These are phyloP conservation scores for Delonix regia DNA, from an alignment of 306 rosid genomes.

Conservation along the genomic window DNA sequence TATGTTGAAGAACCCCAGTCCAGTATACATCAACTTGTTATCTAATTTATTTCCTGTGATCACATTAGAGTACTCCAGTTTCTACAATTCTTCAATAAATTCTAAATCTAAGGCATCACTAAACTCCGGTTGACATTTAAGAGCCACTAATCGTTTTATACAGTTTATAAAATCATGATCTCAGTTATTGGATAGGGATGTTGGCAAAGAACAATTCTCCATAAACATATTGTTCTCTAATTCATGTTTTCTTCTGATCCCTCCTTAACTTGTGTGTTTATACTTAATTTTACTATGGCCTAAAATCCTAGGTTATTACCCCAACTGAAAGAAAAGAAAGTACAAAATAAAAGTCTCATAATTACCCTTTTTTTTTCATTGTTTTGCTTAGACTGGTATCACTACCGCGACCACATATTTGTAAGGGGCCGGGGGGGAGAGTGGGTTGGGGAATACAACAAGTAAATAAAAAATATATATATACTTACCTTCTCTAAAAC, in stretches of 20 bases:
- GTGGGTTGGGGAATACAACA: background rate
- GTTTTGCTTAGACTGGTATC: background rate
- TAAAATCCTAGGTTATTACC: background rate
- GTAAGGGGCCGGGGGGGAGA: background rate
- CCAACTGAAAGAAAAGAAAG: background rate
- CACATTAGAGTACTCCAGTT: background rate
- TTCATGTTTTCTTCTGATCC: background rate
- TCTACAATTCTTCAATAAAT: background rate
- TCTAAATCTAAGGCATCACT: background rate
- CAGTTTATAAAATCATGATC: background rate
- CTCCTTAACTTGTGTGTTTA: background rate
- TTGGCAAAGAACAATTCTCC: no score
- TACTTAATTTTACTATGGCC: background rate
- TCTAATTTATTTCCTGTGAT: background rate
- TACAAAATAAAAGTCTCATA: background rate
- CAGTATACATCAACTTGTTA: background rate
- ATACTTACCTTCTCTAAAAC: slow-evolving; percentile 71
- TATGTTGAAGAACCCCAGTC: background rate
- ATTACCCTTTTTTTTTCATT: background rate
- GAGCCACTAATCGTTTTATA: background rate
- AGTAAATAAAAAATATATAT: background rate
- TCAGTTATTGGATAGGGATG: background rate
- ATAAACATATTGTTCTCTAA: background rate
- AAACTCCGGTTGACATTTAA: background rate
- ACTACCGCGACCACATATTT: background rate